phyloP scores from a whole-genome alignment of 768 basidiomycete species.

The Agrocybe praecox region DNA sequence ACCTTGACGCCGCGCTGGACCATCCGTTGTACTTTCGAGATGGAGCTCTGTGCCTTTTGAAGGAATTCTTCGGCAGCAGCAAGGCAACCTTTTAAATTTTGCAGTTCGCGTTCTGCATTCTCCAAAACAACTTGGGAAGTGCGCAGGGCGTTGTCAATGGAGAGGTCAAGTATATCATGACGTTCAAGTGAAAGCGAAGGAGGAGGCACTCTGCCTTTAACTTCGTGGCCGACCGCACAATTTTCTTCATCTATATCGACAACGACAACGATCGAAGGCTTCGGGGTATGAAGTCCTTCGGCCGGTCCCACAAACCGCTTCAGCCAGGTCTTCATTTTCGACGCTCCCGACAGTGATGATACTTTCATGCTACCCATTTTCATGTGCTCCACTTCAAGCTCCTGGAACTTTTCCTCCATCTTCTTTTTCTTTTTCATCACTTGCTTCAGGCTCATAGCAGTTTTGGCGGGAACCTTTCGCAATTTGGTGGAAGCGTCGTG shows the following conservation, averaged over 20 bases:
- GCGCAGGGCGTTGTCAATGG: constrained; percentile 41
- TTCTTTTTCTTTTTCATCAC: constrained; percentile 45
- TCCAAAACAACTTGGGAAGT: constrained; percentile 52
- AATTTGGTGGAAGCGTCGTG: neutral
- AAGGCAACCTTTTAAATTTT: constrained; percentile 54
- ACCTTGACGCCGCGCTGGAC: constrained; percentile 60
- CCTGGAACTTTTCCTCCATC: constrained; percentile 34
- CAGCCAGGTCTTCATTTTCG: constrained; percentile 64
- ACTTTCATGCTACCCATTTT: constrained; percentile 11
- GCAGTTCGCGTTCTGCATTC: constrained; percentile 58
- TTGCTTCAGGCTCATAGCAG: constrained; percentile 36
- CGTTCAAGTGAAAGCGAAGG: constrained; percentile 8
- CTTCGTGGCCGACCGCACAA: constrained; percentile 43
- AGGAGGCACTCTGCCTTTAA: constrained; percentile 18
- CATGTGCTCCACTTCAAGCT: constrained; percentile 22
- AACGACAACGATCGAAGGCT: constrained; percentile 37
- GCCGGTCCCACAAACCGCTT: constrained; percentile 49
- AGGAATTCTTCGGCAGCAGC: constrained; percentile 59
- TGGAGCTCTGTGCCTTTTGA: constrained; percentile 53
- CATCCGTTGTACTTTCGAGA: constrained; percentile 58
- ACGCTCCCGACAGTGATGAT: constrained; percentile 34
- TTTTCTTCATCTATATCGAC: constrained; percentile 37
- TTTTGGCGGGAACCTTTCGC: constrained; percentile 7
- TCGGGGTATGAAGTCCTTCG: constrained; percentile 25
- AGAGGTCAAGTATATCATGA: constrained; percentile 31